phyloP scores from a whole-genome alignment of 2,329 filamentous ascomycete genomes.

The Cadophora sp. region DNA sequence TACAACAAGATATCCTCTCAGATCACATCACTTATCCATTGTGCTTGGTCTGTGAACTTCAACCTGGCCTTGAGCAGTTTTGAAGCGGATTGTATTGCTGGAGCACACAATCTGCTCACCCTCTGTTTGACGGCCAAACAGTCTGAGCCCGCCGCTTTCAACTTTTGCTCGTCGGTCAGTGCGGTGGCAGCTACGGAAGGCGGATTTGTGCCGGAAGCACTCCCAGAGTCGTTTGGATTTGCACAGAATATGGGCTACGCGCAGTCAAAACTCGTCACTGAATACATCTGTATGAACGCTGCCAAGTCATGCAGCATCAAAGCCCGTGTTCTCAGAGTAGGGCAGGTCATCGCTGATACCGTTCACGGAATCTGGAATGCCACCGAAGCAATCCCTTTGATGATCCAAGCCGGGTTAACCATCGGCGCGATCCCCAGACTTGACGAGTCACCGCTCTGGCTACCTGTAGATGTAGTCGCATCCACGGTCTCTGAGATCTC shows the following conservation, averaged over 20 bases:
- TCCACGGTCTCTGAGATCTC: constrained; percentile 50
- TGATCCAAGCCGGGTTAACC: constrained; percentile 54
- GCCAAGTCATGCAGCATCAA: constrained; percentile 38
- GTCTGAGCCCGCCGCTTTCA: constrained; percentile 43
- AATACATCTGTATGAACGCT: constrained; percentile 52
- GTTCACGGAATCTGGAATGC: constrained; percentile 53
- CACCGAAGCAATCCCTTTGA: constrained; percentile 60
- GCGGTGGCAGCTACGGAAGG: constrained; percentile 44
- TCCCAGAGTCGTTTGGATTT: constrained; percentile 27
- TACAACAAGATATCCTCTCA: constrained; percentile 42
- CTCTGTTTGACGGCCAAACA: constrained; percentile 50
- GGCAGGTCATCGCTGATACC: constrained; percentile 54
- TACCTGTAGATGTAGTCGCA: constrained; percentile 55
- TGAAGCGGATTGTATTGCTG: constrained; percentile 46
- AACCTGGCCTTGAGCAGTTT: constrained; percentile 58
- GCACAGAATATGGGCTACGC: constrained; percentile 59
- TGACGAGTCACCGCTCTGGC: constrained; percentile 52
- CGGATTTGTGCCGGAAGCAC: constrained; percentile 46
- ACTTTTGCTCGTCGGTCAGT: constrained; percentile 50
- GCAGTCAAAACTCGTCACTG: constrained; percentile 55
- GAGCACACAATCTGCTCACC: constrained; percentile 40
- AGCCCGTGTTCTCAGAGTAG: constrained; percentile 53
- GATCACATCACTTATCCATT: constrained; percentile 56
- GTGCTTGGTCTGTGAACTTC: constrained; percentile 63
- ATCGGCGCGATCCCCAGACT: constrained; percentile 56